Evolutionary conservation across 2,329 filamentous ascomycete species (phyloP).

Genomic region (Neurospora sp.): DNA sequence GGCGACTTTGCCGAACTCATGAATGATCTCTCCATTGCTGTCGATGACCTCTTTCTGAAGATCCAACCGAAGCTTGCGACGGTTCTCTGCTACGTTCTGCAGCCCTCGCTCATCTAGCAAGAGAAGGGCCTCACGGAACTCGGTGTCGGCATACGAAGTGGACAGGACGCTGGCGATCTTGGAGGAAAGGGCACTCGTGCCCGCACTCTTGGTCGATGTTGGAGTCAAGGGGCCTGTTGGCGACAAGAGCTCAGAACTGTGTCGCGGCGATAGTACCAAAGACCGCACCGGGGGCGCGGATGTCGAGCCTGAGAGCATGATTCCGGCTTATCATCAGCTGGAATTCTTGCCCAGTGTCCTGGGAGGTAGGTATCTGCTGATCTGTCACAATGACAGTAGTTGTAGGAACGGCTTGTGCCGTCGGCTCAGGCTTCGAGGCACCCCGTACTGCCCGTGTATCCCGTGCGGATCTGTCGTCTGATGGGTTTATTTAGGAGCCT

Average conservation of each 20-base stretch:
- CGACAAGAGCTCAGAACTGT: constrained; percentile 19
- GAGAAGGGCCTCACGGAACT: constrained; percentile 76
- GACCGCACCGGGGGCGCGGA: not conserved
- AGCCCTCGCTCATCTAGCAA: constrained; percentile 65
- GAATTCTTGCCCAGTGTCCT: not conserved
- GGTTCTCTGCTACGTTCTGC: constrained; percentile 65
- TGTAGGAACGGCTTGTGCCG: not conserved
- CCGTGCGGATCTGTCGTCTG: not conserved
- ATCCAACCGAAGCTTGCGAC: constrained; percentile 70
- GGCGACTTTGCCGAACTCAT: constrained; percentile 81
- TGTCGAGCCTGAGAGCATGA: not conserved
- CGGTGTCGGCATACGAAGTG: constrained; percentile 82
- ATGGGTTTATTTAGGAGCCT: not conserved
- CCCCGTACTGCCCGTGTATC: not conserved
- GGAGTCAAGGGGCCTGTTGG: constrained; percentile 23
- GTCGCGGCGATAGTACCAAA: constrained; percentile 7
- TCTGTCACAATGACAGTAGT: not conserved
- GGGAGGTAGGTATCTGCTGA: not conserved
- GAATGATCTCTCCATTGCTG: constrained; percentile 80
- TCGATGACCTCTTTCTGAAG: constrained; percentile 88
- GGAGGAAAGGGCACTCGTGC: constrained; percentile 60
- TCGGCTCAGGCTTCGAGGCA: not conserved
- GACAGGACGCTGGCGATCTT: constrained; percentile 82
- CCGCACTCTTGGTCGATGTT: constrained; percentile 21
- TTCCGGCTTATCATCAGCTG: not conserved